phyloP scores from a whole-genome alignment of 2,329 filamentous ascomycete genomes.

The Aspergillus vadensis region DNA sequence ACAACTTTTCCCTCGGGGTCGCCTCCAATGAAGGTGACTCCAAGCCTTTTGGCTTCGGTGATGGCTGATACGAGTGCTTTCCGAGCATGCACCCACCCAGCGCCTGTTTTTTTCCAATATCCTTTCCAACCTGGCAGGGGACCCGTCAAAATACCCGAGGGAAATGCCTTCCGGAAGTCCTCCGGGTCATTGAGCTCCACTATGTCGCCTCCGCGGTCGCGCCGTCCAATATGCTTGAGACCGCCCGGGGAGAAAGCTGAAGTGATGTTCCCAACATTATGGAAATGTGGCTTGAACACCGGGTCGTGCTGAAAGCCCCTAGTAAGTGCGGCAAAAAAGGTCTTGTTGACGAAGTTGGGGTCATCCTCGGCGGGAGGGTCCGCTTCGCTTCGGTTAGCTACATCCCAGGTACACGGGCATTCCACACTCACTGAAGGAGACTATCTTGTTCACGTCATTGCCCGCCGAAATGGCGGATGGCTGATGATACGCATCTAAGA shows the following conservation, averaged over 20 bases:
- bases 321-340: constrained; percentile 7
- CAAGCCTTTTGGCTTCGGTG: constrained; percentile 3
- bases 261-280: constrained; percentile 46
- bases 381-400: constrained; percentile 18
- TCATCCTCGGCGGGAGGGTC: constrained; percentile 26
- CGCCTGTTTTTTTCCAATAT: constrained; percentile 43
- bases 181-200: constrained; percentile 43
- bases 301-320: constrained; percentile 48
- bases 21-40: constrained; percentile 5
- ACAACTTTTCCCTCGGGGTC: constrained; percentile 2
- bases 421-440: constrained; percentile 27
- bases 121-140: constrained; percentile 55
- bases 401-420: constrained; percentile 10
- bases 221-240: constrained; percentile 40
- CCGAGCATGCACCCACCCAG: constrained; percentile 58
- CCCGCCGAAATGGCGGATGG: constrained; percentile 53
- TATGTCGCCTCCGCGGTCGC: constrained; percentile 23
- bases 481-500: constrained; percentile 51
- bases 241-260: constrained; percentile 46
- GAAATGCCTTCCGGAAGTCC: constrained; percentile 55
- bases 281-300: constrained; percentile 49
- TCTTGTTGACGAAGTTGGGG: constrained; percentile 29
- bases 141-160: constrained; percentile 53
- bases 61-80: constrained; percentile 44
- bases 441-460: constrained; percentile 56